These are phyloP conservation scores for Dillenia turbinata DNA, from an alignment of 164 flowering plant genomes.

Conservation along the genomic window DNA sequence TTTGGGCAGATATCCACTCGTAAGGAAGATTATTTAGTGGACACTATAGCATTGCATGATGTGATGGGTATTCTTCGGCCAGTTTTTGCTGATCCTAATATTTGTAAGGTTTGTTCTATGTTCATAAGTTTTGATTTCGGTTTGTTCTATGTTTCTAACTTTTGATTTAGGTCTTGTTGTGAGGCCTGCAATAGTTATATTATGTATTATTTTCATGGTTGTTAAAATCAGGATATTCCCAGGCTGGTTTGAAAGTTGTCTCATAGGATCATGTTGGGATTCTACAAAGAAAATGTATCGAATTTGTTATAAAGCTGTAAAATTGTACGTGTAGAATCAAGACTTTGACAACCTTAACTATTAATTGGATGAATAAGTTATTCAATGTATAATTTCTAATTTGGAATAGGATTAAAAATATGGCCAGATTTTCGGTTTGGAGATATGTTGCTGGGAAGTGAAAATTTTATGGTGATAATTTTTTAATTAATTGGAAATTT, in stretches of 20 bases:
- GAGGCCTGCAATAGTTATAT: background rate
- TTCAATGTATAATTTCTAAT: too few species aligned
- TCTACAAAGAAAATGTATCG: too few species aligned
- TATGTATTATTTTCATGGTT: background rate
- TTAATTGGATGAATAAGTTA: too few species aligned
- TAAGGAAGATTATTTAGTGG: slow-evolving; percentile 75
- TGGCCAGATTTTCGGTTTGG: too few species aligned
- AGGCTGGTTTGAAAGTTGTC: too few species aligned
- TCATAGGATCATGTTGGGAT: too few species aligned
- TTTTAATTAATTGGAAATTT: background rate
- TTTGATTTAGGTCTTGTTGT: background rate
- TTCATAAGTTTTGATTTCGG: background rate
- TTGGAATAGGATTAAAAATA: too few species aligned
- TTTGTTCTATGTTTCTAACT: background rate
- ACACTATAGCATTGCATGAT: slow-evolving; percentile 84
- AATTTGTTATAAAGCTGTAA: too few species aligned
- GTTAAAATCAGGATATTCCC: background rate
- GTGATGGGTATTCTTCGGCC: slow-evolving; percentile 65
- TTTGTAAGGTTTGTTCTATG: slow-evolving; percentile 61
- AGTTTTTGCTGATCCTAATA: slow-evolving; percentile 65
- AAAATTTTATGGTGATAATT: background rate
- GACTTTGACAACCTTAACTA: too few species aligned
- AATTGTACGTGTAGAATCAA: too few species aligned
- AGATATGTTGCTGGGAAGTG: too few species aligned
- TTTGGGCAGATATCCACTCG: slow-evolving; percentile 68